A percentile compares a stretch with the other conserved stretches of the same genome.
Evolutionary conservation across 805 yeast genomes (phyloP).

Genomic region (Teunomyces barrocoloradensis): DNA sequence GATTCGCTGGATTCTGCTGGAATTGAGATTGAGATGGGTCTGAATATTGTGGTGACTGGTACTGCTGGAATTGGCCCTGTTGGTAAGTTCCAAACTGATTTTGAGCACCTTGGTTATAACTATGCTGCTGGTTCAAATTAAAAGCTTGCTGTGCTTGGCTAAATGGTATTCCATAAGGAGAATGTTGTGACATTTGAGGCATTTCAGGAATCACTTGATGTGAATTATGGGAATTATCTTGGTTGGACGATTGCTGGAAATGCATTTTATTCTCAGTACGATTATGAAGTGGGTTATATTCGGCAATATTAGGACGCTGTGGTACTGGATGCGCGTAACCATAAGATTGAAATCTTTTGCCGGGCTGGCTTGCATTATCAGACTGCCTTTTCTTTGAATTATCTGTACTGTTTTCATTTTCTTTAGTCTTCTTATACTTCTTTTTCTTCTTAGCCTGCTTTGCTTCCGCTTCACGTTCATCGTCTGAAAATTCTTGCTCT

Average conservation of each 20-base stretch:
- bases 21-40: background rate
- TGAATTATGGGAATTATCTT: background rate
- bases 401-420: constrained; percentile 7
- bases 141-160: constrained; percentile 15
- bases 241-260: too few species aligned
- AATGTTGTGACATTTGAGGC: constrained; percentile 3
- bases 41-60: constrained; percentile 8
- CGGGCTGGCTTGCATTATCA: background rate
- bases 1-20: background rate
- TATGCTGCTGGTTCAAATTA: constrained; percentile 7
- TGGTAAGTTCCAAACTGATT: background rate
- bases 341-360: constrained; percentile 19
- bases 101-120: constrained; percentile 3
- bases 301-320: constrained; percentile 3
- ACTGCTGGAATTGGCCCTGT: background rate
- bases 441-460: constrained; percentile 61
- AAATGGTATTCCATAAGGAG: constrained; percentile 24
- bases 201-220: background rate
- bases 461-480: constrained; percentile 76
- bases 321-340: constrained; percentile 18
- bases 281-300: constrained; percentile 2
- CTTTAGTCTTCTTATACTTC: constrained; percentile 35
- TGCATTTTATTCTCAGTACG: background rate
- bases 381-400: constrained; percentile 4
- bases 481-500: constrained; percentile 94